Conservation (phyloP, 192 early-diverging fungal genomes). For the Chytriomyces hyalinus region DNA sequence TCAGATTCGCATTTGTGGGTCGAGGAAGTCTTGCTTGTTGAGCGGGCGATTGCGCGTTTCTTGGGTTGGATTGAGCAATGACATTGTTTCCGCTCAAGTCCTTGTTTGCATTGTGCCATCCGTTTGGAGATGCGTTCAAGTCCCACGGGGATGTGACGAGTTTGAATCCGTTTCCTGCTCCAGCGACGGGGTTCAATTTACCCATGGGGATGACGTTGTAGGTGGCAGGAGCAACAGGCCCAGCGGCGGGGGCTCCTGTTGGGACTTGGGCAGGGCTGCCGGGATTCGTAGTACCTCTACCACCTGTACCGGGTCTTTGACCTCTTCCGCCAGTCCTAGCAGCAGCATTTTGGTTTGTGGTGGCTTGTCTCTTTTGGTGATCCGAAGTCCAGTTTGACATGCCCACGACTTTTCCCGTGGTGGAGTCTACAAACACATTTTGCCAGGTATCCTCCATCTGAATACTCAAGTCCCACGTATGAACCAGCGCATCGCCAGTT, state of each 20-base stretch:
- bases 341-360: neutral
- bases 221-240: neutral
- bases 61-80: conserved; percentile 29
- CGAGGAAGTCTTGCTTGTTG: neutral
- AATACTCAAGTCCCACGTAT: conserved; percentile 20
- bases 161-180: conserved; percentile 20
- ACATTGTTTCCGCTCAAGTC: conserved; percentile 9
- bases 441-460: conserved; percentile 21
- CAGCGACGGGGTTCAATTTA: conserved; percentile 6
- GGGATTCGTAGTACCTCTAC: neutral
- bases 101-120: conserved; percentile 50
- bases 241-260: neutral
- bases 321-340: neutral
- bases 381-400: conserved; percentile 9
- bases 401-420: conserved; percentile 13
- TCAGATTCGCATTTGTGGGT: conserved; percentile 3
- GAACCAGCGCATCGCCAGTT: neutral
- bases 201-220: conserved; percentile 39
- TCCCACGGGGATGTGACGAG: conserved; percentile 40
- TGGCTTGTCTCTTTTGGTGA: neutral
- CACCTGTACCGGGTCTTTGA: neutral
- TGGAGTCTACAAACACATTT: conserved; percentile 8
- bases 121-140: conserved; percentile 40
- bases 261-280: neutral
- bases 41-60: conserved; percentile 5